Conservation (phyloP, 1,284 basidiomycete genomes). For the Mycena sp. region DNA sequence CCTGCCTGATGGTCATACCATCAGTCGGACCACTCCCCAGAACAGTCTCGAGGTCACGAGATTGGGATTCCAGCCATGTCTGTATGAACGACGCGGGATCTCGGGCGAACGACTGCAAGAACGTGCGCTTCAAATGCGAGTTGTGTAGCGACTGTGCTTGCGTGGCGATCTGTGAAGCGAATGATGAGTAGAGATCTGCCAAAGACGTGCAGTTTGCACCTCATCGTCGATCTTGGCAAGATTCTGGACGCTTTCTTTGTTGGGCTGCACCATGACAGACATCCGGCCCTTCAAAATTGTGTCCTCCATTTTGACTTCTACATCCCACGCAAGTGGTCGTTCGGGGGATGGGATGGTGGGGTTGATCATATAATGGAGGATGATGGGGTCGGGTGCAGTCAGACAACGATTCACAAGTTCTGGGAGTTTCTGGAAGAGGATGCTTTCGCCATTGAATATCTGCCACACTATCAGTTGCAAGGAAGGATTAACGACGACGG, state of each 20-base stretch:
- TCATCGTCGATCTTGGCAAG: constrained; percentile 89
- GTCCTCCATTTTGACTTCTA: constrained; percentile 93
- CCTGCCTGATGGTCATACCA: constrained; percentile 83
- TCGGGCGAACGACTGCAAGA: constrained; percentile 84
- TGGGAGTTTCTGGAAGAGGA: constrained; percentile 85
- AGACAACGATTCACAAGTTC: constrained; percentile 88
- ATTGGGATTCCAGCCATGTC: constrained; percentile 91
- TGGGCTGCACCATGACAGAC: constrained; percentile 78
- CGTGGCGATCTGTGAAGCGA: constrained; percentile 67
- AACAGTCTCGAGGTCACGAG: constrained; percentile 88
- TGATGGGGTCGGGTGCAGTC: constrained; percentile 81
- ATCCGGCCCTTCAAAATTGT: constrained; percentile 78
- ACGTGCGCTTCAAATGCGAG: constrained; percentile 87
- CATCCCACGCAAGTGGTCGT: constrained; percentile 81
- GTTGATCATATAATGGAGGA: constrained; percentile 83
- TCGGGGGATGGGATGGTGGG: constrained; percentile 67
- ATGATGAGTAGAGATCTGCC: constrained; percentile 16
- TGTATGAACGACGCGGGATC: constrained; percentile 88
- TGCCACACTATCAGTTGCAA: constrained; percentile 39
- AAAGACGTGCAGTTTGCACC: constrained; percentile 50
- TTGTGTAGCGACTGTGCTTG: constrained; percentile 87
- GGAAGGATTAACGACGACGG: neutral
- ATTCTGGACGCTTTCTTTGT: constrained; percentile 73
- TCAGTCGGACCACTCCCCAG: constrained; percentile 89
- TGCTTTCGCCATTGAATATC: constrained; percentile 73